These are phyloP conservation scores for Platanus orientalis DNA, from an alignment of 164 flowering plant genomes.

Conservation along the genomic window DNA sequence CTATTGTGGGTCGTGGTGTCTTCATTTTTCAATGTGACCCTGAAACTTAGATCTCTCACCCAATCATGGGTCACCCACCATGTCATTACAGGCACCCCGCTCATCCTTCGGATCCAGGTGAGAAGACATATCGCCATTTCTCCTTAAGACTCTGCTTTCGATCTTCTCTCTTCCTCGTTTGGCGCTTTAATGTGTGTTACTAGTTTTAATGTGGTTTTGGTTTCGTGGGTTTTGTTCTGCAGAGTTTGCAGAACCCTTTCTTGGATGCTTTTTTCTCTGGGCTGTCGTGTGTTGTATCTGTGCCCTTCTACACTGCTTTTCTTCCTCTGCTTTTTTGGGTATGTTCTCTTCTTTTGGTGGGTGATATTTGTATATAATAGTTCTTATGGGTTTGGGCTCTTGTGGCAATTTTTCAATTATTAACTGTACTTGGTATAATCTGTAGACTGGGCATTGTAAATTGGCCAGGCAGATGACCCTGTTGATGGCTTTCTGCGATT, in stretches of 20 bases:
- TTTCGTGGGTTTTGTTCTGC: slow-evolving; percentile 32
- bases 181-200: neutral
- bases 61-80: slow-evolving; percentile 67
- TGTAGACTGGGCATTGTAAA: slow-evolving; percentile 95
- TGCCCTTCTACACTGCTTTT: slow-evolving; percentile 96
- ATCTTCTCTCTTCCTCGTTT: neutral
- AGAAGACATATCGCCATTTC: slow-evolving; percentile 11
- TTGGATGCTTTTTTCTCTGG: slow-evolving; percentile 77
- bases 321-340: slow-evolving; percentile 99
- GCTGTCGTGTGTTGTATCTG: slow-evolving; percentile 90
- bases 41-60: slow-evolving; percentile 60
- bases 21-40: slow-evolving; percentile 55
- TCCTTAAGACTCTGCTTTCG: neutral
- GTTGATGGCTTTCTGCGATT: slow-evolving; percentile 95
- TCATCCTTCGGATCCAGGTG: slow-evolving; percentile 84
- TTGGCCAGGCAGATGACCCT: slow-evolving; percentile 98
- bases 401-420: neutral
- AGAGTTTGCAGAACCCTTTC: slow-evolving; percentile 62
- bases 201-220: slow-evolving; percentile 4
- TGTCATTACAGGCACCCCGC: slow-evolving; percentile 48
- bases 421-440: slow-evolving; percentile 8
- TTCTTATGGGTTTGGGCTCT: neutral
- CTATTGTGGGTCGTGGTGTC: slow-evolving; percentile 57
- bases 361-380: neutral
- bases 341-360: slow-evolving; percentile 17